These are phyloP conservation scores for Rhodotorula sp. DNA, from an alignment of 1,284 basidiomycete species.

Conservation along the genomic window DNA sequence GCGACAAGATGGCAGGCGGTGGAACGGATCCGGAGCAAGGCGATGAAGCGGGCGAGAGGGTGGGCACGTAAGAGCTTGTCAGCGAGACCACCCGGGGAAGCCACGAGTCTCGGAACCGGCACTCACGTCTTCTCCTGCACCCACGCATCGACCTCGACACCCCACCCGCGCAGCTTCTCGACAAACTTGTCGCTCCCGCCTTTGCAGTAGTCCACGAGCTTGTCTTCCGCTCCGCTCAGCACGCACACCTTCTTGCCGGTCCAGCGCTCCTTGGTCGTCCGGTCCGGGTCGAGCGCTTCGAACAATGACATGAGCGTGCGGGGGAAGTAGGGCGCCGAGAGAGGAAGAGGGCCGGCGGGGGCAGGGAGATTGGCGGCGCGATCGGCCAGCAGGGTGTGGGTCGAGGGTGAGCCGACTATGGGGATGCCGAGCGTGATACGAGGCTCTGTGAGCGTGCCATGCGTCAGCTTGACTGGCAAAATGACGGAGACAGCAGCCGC, in stretches of 20 bases:
- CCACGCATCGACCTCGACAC: conserved; percentile 46
- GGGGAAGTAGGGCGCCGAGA: conserved; percentile 62
- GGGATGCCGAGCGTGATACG: conserved; percentile 70
- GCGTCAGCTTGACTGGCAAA: no score
- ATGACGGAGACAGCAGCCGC: no score
- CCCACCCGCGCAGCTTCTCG: conserved; percentile 40
- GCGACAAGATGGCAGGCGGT: not conserved
- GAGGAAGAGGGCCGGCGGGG: conserved; percentile 21
- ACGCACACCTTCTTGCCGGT: conserved; percentile 67
- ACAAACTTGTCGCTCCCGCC: conserved; percentile 47
- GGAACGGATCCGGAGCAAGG: no score
- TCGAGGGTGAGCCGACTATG: conserved; percentile 74
- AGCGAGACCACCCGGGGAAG: no score
- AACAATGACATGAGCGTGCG: conserved; percentile 57
- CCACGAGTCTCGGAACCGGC: no score
- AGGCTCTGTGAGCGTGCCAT: conserved; percentile 57
- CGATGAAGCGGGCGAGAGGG: not conserved
- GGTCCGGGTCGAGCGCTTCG: conserved; percentile 53
- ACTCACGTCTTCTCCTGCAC: conserved; percentile 47
- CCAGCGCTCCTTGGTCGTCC: conserved; percentile 50
- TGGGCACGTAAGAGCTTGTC: no score
- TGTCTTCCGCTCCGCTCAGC: conserved; percentile 57
- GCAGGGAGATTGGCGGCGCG: conserved; percentile 58
- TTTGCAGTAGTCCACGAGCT: conserved; percentile 43
- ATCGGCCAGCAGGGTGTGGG: conserved; percentile 59